phyloP scores from a whole-genome alignment of 1,139 yeast species.

The Hansenula lynferdii region DNA sequence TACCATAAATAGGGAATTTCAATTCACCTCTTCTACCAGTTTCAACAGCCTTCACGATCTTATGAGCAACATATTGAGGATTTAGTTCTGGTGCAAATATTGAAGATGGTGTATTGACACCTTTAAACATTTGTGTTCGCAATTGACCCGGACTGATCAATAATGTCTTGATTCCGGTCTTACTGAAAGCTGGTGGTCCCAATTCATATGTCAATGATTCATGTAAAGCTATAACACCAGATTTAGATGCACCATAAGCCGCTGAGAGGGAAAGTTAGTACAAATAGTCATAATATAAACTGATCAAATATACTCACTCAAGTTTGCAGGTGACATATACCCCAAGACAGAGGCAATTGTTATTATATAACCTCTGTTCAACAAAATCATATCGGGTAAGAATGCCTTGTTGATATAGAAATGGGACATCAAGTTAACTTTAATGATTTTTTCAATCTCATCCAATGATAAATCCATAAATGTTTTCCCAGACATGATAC shows the following conservation, averaged over 20 bases:
- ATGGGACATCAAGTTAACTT: constrained; percentile 64
- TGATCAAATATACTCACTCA: constrained; percentile 31
- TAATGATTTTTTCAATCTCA: constrained; percentile 57
- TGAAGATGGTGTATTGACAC: constrained; percentile 66
- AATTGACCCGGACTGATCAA: constrained; percentile 87
- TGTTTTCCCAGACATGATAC: constrained; percentile 55
- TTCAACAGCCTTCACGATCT: constrained; percentile 51
- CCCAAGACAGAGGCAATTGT: constrained; percentile 84
- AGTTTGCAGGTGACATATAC: constrained; percentile 74
- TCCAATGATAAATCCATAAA: constrained; percentile 47
- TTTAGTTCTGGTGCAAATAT: constrained; percentile 79
- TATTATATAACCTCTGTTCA: constrained; percentile 67
- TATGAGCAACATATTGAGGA: constrained; percentile 57
- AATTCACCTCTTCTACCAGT: constrained; percentile 66
- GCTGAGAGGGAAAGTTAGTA: constrained; percentile 12
- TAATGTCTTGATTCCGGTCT: constrained; percentile 60
- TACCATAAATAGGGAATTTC: constrained; percentile 70
- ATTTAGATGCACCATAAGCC: constrained; percentile 87
- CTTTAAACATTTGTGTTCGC: constrained; percentile 64
- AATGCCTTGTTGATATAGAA: constrained; percentile 67
- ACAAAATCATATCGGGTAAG: constrained; percentile 62
- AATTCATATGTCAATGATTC: constrained; percentile 75
- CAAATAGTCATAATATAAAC: background rate
- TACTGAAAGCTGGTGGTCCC: constrained; percentile 34
- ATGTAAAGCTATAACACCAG: constrained; percentile 80